Percentiles rank a stretch among this genome's conserved stretches.
Conservation (phyloP, 192 early-diverging fungal genomes). For the Diversispora epigaea region DNA sequence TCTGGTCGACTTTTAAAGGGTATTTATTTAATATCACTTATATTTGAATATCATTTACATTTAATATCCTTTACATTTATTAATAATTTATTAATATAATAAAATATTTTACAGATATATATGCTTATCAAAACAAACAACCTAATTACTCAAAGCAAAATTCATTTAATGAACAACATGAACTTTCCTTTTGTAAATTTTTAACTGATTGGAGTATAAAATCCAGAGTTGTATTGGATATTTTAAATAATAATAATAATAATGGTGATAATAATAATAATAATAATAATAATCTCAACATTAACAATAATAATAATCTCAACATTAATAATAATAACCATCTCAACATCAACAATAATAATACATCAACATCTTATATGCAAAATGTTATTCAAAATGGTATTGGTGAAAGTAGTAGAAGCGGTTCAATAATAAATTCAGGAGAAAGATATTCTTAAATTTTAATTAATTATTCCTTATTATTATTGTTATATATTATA, state of each 20-base stretch:
- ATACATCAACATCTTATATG: too few relatives aligned
- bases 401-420: background rate
- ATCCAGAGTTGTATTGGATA: conserved; percentile 5
- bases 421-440: too few relatives aligned
- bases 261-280: too few relatives aligned
- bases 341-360: too few relatives aligned
- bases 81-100: background rate
- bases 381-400: background rate
- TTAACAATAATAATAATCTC: too few relatives aligned
- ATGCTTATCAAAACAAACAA: conserved; percentile 8
- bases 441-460: too few relatives aligned
- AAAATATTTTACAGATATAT: conserved; percentile 18
- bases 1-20: conserved; percentile 26
- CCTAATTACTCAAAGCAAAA: conserved; percentile 11
- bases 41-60: background rate
- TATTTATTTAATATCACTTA: background rate
- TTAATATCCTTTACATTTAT: background rate
- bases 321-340: too few relatives aligned
- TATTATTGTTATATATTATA: too few relatives aligned
- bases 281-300: too few relatives aligned
- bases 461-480: too few relatives aligned
- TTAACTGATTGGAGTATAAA: conserved; percentile 19
- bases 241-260: background rate
- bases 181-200: background rate
- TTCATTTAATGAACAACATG: conserved; percentile 22